A percentile compares a stretch with the other conserved stretches of the same genome.
Conservation (phyloP, 805 yeast species). For the Naumovozyma castellii region DNA sequence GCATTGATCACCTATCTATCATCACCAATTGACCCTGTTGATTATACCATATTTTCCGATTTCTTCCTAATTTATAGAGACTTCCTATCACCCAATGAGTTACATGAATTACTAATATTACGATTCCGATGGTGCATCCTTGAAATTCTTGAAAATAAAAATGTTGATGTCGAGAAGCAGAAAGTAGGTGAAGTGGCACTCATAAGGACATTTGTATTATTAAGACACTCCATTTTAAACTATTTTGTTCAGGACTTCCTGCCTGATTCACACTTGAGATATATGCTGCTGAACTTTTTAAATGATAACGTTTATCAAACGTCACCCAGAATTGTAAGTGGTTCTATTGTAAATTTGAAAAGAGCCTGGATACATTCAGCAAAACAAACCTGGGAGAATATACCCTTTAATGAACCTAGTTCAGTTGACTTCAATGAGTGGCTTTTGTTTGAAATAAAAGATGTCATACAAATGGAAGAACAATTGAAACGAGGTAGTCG, state of each 20-base stretch:
- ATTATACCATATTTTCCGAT: constrained; percentile 72
- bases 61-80: constrained; percentile 77
- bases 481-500: constrained; percentile 16
- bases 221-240: constrained; percentile 85
- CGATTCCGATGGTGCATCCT: constrained; percentile 68
- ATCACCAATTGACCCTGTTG: constrained; percentile 56
- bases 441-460: constrained; percentile 17
- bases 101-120: constrained; percentile 52
- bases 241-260: constrained; percentile 82
- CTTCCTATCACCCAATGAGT: constrained; percentile 48
- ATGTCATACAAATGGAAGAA: constrained; percentile 13
- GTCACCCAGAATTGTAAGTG: constrained; percentile 23
- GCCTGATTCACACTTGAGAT: constrained; percentile 39
- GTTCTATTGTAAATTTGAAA: constrained; percentile 38
- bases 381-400: constrained; percentile 22
- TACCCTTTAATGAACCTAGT: constrained; percentile 13
- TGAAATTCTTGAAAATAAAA: constrained; percentile 12
- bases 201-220: constrained; percentile 73
- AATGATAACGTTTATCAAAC: constrained; percentile 22
- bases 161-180: constrained; percentile 1
- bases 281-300: constrained; percentile 34
- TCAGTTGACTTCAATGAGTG: constrained; percentile 14
- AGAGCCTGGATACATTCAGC: constrained; percentile 37
- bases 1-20: constrained; percentile 52
- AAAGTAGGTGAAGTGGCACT: constrained; percentile 55